These are phyloP conservation scores for Vitis hybrid DNA, from an alignment of 177 flowering plant species.

Conservation along the genomic window DNA sequence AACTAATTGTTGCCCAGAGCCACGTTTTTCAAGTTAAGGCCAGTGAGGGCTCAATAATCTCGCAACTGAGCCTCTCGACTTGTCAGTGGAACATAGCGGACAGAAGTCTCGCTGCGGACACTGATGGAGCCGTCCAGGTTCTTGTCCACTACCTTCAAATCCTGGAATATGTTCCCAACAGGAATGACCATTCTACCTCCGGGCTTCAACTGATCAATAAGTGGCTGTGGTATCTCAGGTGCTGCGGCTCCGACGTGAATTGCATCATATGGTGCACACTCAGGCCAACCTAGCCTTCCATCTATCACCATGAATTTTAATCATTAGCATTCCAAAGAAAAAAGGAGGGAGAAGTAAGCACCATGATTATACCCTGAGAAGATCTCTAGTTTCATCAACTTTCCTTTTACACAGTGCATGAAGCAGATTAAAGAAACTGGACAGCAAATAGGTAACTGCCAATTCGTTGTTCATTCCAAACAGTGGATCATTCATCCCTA, in stretches of 20 bases:
- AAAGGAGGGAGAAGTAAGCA: neutral
- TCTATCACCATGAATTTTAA: slow-evolving; percentile 37
- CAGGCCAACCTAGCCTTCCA: slow-evolving; percentile 97
- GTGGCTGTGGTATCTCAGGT: slow-evolving; percentile 71
- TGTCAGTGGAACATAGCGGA: slow-evolving; percentile 91
- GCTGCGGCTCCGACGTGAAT: slow-evolving; percentile 99
- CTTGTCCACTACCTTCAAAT: slow-evolving; percentile 86
- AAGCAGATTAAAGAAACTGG: neutral
- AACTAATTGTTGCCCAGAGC: too few relatives aligned
- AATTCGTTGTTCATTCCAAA: too few relatives aligned
- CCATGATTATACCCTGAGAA: neutral
- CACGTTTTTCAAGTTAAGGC: neutral
- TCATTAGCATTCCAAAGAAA: neutral
- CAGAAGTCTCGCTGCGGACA: slow-evolving; percentile 73
- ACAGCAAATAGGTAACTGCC: neutral
- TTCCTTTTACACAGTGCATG: neutral
- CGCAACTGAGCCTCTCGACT: slow-evolving; percentile 77
- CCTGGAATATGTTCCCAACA: slow-evolving; percentile 87
- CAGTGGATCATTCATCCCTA: too few relatives aligned
- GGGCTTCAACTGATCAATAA: slow-evolving; percentile 90
- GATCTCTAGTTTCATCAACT: neutral
- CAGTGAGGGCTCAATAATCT: slow-evolving; percentile 23
- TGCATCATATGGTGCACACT: slow-evolving; percentile 88
- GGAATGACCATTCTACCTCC: slow-evolving; percentile 97
- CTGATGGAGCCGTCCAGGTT: slow-evolving; percentile 62